Evolutionary conservation across 768 basidiomycete genomes (phyloP).

Genomic region (Termitomyces sp.): DNA sequence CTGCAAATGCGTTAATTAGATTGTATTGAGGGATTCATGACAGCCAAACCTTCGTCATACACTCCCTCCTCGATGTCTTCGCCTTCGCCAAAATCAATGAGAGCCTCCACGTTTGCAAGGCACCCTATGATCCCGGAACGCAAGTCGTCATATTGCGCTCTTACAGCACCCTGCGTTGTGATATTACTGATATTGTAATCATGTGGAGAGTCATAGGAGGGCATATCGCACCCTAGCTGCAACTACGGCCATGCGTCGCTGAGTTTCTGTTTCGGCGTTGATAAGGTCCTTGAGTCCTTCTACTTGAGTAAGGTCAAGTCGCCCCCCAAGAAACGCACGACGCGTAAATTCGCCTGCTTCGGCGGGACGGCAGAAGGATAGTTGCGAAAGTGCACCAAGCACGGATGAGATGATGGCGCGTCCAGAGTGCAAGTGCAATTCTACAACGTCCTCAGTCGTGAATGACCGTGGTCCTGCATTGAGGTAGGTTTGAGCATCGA

Average conservation of each 20-base stretch:
- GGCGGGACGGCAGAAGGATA: conserved; percentile 73
- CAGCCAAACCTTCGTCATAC: conserved; percentile 59
- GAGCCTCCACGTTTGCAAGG: conserved; percentile 78
- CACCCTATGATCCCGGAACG: conserved; percentile 67
- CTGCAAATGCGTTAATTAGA: conserved; percentile 33
- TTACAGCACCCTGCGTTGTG: conserved; percentile 55
- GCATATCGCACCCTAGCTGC: conserved; percentile 60
- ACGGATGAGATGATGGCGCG: conserved; percentile 75
- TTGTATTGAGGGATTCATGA: neutral
- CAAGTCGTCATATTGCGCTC: conserved; percentile 60
- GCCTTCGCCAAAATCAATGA: conserved; percentile 93
- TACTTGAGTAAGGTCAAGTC: conserved; percentile 85
- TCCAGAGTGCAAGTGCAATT: conserved; percentile 87
- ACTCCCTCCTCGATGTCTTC: conserved; percentile 87
- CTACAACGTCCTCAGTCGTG: conserved; percentile 80
- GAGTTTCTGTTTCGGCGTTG: conserved; percentile 84
- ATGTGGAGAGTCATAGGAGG: conserved; percentile 1
- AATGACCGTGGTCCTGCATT: conserved; percentile 71
- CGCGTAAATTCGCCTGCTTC: conserved; percentile 89
- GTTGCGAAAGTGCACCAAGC: conserved; percentile 55
- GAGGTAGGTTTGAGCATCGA: conserved; percentile 1
- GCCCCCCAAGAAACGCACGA: conserved; percentile 76
- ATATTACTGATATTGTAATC: conserved; percentile 11
- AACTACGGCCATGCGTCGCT: conserved; percentile 70
- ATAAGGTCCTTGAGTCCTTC: conserved; percentile 87